Evolutionary conservation across 2,329 filamentous ascomycete genomes (phyloP).

Genomic region (Aspergillus hiratsukae): DNA sequence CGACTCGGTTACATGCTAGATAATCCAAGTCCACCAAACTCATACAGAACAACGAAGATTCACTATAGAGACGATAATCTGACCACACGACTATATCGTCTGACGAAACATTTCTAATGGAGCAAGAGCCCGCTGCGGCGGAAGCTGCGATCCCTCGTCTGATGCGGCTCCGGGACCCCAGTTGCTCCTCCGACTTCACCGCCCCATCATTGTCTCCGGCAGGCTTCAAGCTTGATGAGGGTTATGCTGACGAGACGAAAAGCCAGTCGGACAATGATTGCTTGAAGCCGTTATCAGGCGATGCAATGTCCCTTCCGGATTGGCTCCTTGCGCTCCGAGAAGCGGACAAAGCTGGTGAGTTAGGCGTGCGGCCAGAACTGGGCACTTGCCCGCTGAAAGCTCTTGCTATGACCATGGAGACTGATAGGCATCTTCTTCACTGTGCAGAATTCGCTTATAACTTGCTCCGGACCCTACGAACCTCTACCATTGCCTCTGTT

Average conservation of each 20-base stretch:
- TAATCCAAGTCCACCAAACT: neutral
- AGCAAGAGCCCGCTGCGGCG: conserved; percentile 21
- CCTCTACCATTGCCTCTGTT: conserved; percentile 72
- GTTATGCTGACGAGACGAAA: conserved; percentile 73
- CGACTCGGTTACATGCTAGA: neutral
- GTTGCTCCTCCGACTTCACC: conserved; percentile 24
- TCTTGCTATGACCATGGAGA: neutral
- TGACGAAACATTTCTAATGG: conserved; percentile 21
- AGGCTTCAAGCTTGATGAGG: conserved; percentile 68
- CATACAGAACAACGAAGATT: neutral
- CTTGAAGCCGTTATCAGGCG: conserved; percentile 30
- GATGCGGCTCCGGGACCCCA: conserved; percentile 22
- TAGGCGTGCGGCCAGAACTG: conserved; percentile 4
- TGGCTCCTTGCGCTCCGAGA: conserved; percentile 54
- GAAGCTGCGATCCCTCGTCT: conserved; percentile 20
- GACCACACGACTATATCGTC: neutral
- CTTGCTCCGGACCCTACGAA: conserved; percentile 72
- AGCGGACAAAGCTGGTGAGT: conserved; percentile 51
- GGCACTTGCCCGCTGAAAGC: neutral
- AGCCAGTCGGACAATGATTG: conserved; percentile 43
- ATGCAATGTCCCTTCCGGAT: conserved; percentile 46
- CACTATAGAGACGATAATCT: neutral
- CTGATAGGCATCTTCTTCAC: conserved; percentile 14
- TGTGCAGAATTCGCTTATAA: conserved; percentile 70
- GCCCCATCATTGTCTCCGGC: conserved; percentile 26